These are phyloP conservation scores for Clonostachys chloroleuca DNA, from an alignment of 2,329 filamentous ascomycete species.

Conservation along the genomic window DNA sequence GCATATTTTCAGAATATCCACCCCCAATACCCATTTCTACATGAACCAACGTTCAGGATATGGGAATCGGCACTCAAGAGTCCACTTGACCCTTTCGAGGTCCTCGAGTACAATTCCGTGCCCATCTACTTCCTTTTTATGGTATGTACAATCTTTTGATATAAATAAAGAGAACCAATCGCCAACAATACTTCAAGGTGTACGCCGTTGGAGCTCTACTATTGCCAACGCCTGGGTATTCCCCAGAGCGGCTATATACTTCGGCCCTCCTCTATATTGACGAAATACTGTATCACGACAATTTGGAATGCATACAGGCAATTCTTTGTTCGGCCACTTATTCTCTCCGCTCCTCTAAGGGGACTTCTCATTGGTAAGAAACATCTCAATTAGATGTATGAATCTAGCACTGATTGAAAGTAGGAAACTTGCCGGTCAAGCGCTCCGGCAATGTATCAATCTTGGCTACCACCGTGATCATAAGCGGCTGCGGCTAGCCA, in stretches of 20 bases:
- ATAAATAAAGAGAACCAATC: too few species aligned
- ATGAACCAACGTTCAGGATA: slow-evolving; percentile 16
- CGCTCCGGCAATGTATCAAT: slow-evolving; percentile 24
- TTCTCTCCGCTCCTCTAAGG: slow-evolving; percentile 8
- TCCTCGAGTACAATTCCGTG: not conserved
- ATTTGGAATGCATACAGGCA: slow-evolving; percentile 22
- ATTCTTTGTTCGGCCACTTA: slow-evolving; percentile 22
- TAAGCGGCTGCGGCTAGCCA: slow-evolving; percentile 4
- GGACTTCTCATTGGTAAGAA: slow-evolving; percentile 8
- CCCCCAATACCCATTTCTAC: slow-evolving; percentile 28
- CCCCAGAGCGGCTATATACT: not conserved
- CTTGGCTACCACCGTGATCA: slow-evolving; percentile 24
- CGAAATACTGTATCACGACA: slow-evolving; percentile 14
- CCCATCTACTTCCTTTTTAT: not conserved
- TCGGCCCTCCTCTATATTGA: slow-evolving; percentile 1
- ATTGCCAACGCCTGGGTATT: not conserved
- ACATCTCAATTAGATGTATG: too few species aligned
- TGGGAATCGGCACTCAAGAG: not conserved
- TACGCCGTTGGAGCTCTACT: not conserved
- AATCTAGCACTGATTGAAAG: not conserved
- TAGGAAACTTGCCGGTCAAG: slow-evolving; percentile 22
- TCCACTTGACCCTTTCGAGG: not conserved
- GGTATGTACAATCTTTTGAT: not conserved
- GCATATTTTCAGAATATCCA: slow-evolving; percentile 31
- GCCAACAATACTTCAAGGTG: not conserved